Base-by-base conservation (phyloP, 176 grass and related monocot genomes). In the Zea luxurians region DNA sequence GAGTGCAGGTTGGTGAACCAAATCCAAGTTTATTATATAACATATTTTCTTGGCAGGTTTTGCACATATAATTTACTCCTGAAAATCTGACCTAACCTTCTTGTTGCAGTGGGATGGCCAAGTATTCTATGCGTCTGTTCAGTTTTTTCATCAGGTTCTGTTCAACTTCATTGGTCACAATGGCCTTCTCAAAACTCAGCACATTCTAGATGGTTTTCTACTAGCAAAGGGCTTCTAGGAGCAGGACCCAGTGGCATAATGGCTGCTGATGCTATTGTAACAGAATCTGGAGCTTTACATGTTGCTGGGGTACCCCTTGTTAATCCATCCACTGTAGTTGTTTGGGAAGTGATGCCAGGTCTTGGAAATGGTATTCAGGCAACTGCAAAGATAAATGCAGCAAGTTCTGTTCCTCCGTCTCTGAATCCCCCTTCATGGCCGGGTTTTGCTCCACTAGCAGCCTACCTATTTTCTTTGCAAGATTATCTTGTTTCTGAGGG, bases 311-410 rank as follows among this genome's bases (percentile, higher is more conserved):
- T 99, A 16, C 96, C 96, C 64, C 96, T 99, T 89, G 96, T 99
- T 72, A 99, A 99, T 88, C 89, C 96, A 66, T 99, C 96, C 35
- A 99, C 96, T 68, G 96, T 99, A 75, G 96, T 99, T 59, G 96
- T 99, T 77, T 99, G 96, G 96, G 96, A 99, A 81, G 96, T 99
- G 81, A 99, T 99, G 96, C 89, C 96, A 59, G 96, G 96, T 76
- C 87, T 89, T 70, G 96, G 92, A 65, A 99, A 93, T 89, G 88
- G 92, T 79, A 78, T 95, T 81, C 91, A 95, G 76, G 81, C 83
- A 83, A 87, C 92, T 67, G 84, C 92, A 46, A 99, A 99, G 62
- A 90, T 95, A 87, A 95, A 84, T 74, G 87, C 85, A 75, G 79
- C 82, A 36, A 86, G 83, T 53, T 40, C 78, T 76, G 81, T 99